Base-by-base conservation (phyloP, 495 filamentous ascomycete genomes). In the Penicillium argentinense region DNA sequence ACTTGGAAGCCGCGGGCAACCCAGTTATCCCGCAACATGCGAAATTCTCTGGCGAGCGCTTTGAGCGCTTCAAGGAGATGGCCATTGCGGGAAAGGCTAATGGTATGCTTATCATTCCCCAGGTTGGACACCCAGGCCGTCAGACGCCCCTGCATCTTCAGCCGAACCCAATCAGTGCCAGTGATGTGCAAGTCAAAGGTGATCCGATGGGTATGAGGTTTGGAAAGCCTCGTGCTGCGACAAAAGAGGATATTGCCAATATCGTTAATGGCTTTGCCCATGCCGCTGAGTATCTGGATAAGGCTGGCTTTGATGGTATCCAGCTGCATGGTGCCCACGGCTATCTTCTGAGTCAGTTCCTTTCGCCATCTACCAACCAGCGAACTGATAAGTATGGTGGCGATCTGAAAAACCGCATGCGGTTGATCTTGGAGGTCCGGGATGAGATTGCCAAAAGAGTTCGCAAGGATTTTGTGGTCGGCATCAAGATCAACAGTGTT, bases 401-500 rank as follows among this genome's bases (percentile, higher is more conserved):
- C n/a, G 49, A 60, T 9, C 45, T 81, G 18, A 51, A 62, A 17
- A 80, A 81, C 56, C 74, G 81, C 11, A 68, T 75, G 21, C 66
- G 79, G 12, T 47, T 83, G 11, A 70, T 78, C 32, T 53, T 76
- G 18, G 74, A 80, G 51, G 45, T 59, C 18, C 26, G 47, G 29
- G 47, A 51, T 16, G 51, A 46, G 38, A 72, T 81, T 45, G 68
- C 74, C 5, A 51, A 68, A 26, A 68, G 55, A 23, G 71, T 82
- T 49, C 58, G 62, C 34, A 42, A 42, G 29, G 48, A 54, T 11
- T 86, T 86, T 67, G 74, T 83, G 27, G 53, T 87, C 24, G 69
- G 75, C 33, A 83, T 85, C 61, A 87, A 87, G 64, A 63, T 87
- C 56, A 87, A 87, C 66, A 81, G 74, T 51, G 81, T 84, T 50